Conservation (phyloP, 129 eudicot species). For the Apium graveolens region DNA sequence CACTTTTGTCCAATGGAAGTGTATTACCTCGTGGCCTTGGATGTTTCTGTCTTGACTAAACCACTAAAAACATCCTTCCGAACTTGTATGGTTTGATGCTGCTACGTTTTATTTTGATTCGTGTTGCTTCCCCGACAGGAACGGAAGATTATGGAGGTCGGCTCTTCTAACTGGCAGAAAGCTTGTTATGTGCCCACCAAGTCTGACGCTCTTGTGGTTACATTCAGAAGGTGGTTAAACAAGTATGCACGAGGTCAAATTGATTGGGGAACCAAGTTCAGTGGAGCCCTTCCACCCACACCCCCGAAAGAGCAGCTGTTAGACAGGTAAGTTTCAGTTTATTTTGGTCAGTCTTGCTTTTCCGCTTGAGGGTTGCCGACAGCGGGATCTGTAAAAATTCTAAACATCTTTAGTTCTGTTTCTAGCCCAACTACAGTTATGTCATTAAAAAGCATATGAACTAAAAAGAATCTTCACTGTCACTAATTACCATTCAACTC, state of each 20-base stretch:
- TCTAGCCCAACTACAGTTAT: background rate
- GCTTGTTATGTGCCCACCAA: conserved; percentile 73
- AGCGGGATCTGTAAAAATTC: background rate
- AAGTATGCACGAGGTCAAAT: conserved; percentile 54
- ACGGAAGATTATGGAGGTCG: conserved; percentile 51
- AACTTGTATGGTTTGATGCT: background rate
- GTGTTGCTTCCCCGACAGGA: conserved; percentile 34
- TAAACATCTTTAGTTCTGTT: background rate
- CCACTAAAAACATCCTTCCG: background rate
- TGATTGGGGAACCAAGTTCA: conserved; percentile 50
- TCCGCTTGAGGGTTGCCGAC: background rate
- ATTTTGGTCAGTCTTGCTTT: background rate
- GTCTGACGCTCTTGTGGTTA: conserved; percentile 60
- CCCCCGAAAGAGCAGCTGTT: conserved; percentile 75
- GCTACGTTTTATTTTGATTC: background rate
- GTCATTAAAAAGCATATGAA: background rate
- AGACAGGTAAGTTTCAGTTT: conserved; percentile 43
- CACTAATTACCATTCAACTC: background rate
- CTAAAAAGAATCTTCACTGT: background rate
- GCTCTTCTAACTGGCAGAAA: conserved; percentile 65
- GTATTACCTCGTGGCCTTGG: background rate
- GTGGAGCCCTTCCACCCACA: conserved; percentile 53
- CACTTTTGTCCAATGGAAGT: background rate
- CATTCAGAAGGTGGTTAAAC: conserved; percentile 76
- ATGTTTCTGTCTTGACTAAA: background rate